These are phyloP conservation scores for Asclepias syriaca DNA, from an alignment of 257 asterid species.

Conservation along the genomic window DNA sequence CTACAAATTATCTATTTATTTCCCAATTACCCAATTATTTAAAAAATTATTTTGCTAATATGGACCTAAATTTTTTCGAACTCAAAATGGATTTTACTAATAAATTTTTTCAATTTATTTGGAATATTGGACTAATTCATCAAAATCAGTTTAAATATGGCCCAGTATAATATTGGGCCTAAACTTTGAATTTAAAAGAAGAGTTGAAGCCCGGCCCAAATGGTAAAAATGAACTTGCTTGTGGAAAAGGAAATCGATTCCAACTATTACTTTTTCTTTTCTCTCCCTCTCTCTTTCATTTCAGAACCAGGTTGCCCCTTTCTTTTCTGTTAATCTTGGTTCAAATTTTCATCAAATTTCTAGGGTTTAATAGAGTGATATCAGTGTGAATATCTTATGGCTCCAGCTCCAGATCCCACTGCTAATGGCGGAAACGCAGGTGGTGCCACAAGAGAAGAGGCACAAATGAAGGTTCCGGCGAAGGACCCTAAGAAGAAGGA, in stretches of 20 bases:
- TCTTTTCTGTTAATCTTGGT: too few species aligned
- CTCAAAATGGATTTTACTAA: too few species aligned
- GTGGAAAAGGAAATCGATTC: not conserved
- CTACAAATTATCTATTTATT: too few species aligned
- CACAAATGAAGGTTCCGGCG: conserved; percentile 49
- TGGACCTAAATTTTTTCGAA: too few species aligned
- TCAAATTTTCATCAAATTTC: not conserved
- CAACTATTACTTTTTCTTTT: not conserved
- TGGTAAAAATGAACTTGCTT: not conserved
- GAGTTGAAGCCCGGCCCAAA: not conserved
- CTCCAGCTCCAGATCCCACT: conserved; percentile 31
- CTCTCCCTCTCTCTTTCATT: not conserved
- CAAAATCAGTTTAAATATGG: not conserved
- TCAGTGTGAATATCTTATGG: not conserved
- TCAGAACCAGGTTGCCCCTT: not conserved
- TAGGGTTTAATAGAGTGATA: conserved; percentile 25
- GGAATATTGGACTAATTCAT: not conserved
- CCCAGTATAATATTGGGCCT: not conserved
- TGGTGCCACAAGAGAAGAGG: conserved; percentile 51
- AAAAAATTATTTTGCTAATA: too few species aligned
- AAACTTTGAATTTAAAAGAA: not conserved
- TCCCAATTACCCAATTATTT: too few species aligned
- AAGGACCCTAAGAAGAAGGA: conserved; percentile 87
- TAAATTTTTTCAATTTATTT: too few species aligned
- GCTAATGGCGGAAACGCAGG: conserved; percentile 43